Evolutionary conservation across 768 basidiomycete genomes (phyloP), one percentile per base, ranked within the genome.

Genomic region (Mycena galopus): DNA sequence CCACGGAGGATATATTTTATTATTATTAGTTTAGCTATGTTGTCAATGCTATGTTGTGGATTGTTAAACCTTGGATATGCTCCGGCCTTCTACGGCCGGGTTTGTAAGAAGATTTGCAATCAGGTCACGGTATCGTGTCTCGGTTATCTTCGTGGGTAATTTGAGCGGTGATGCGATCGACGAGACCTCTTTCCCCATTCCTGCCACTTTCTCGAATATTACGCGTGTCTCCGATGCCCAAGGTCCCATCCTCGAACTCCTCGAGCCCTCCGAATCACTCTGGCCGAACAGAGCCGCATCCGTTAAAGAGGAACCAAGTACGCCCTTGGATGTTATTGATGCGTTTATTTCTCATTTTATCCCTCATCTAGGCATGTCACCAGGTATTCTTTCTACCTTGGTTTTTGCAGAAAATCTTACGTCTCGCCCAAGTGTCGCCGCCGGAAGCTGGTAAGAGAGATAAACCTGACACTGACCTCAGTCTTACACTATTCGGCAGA

Each of bases 351-450:
- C 60, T 53, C 25, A 65, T 51, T 60, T 30, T 47, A 7, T 47
- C 50, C 39, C 4, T 39, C 11, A 10, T 16, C 39, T 68, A 89
- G 88, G 88, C 88, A 73, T 89, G 88, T 75, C 88, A 89, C 78
- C 88, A 89, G 80, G 88, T 88, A 73, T 63, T 80, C 67, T 9
- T 64, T 47, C 51, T 30, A 56, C 64, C 23, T 69, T 56, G 11
- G 61, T 51, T 37, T 37, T 51, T 53, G 35, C 58, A 27, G 27
- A 73, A 33, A 59, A 27, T n/a, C 65, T 72, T 47, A 70, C 44
- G 39, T 32, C 55, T 57, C 37, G n/a, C 82, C 82, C 60, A 80
- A 93, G 85, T 94, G 93, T 78, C 91, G 93, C 47, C 86, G 89
- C 73, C 87, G 93, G 69, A 94, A 94, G 81, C 78, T 94, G 82